A percentile compares a stretch with the other conserved stretches of the same genome.
phyloP scores from a whole-genome alignment of 305 asterid genomes.

The Fraxinus latifolia region DNA sequence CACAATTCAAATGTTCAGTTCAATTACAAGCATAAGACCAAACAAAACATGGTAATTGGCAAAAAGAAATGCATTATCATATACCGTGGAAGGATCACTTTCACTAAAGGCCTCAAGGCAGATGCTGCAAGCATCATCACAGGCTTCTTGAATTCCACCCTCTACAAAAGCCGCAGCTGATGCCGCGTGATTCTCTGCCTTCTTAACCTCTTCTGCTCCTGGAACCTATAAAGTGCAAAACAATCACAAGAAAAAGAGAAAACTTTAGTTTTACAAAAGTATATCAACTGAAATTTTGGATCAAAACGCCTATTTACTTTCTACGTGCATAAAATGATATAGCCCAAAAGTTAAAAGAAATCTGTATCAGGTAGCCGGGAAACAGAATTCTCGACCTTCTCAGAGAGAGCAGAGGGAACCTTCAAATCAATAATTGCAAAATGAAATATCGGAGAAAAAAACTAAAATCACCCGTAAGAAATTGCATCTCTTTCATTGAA shows the following conservation, averaged over 20 bases:
- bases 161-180: constrained; percentile 87
- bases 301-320: not conserved
- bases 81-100: constrained; percentile 73
- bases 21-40: constrained; percentile 3
- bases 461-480: not conserved
- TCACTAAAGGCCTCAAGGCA: constrained; percentile 78
- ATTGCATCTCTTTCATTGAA: not conserved
- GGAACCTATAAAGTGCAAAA: constrained; percentile 31
- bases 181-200: constrained; percentile 46
- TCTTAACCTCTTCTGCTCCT: constrained; percentile 47
- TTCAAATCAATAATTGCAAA: not conserved
- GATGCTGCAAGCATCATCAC: constrained; percentile 90
- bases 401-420: not conserved
- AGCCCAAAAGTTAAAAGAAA: not conserved
- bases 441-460: not conserved
- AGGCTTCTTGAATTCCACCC: constrained; percentile 81
- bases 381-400: not conserved
- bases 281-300: not conserved
- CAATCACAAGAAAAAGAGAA: not conserved
- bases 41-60: not conserved
- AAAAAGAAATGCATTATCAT: not conserved
- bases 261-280: not conserved
- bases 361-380: not conserved
- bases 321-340: not conserved
- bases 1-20: constrained; percentile 7